phyloP scores from a whole-genome alignment of 768 basidiomycete species.

The Daedaleopsis nitida region DNA sequence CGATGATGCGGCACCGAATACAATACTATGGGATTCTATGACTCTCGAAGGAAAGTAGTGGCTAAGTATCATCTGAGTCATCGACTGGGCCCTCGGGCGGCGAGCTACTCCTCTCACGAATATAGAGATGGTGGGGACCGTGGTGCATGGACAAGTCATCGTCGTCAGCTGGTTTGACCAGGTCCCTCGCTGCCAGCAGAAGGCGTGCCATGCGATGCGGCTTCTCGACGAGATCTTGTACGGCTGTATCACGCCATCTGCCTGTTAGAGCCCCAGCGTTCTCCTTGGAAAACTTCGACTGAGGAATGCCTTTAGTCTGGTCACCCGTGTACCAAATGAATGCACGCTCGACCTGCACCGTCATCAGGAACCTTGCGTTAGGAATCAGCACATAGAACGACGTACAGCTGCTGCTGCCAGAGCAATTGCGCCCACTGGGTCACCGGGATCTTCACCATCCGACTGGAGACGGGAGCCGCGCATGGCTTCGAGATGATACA shows the following conservation, averaged over 20 bases:
- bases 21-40: no score
- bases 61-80: not conserved
- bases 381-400: no score
- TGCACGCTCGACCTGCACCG: not conserved
- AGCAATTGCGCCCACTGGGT: not conserved
- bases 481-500: not conserved
- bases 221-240: not conserved
- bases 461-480: not conserved
- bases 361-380: not conserved
- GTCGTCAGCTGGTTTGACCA: not conserved
- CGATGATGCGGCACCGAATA: no score
- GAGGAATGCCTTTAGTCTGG: not conserved
- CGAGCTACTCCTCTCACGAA: constrained; percentile 1
- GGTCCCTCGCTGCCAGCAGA: not conserved
- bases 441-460: not conserved
- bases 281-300: not conserved
- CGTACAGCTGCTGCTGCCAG: not conserved
- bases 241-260: not conserved
- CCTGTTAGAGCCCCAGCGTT: not conserved
- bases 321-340: not conserved
- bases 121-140: not conserved
- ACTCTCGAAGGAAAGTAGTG: no score
- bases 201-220: not conserved
- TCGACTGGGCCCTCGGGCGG: not conserved
- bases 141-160: not conserved